Percentiles rank a stretch among this genome's conserved stretches.
phyloP scores from a whole-genome alignment of 345 rosid species.

The Atalantia buxifolia region DNA sequence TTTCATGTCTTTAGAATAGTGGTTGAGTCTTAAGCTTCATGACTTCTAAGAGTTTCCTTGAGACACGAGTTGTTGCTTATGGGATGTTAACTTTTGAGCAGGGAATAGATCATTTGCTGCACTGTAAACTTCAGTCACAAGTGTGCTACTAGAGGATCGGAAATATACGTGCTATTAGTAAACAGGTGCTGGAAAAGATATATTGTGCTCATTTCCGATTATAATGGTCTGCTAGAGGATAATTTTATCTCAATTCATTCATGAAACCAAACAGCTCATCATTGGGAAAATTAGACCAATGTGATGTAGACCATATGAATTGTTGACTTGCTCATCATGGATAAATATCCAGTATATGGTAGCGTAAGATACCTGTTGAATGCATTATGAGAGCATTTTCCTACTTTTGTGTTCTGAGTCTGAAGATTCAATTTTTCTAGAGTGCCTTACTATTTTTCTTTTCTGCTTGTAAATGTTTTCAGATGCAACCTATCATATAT shows the following conservation, averaged over 20 bases:
- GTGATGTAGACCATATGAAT: background rate
- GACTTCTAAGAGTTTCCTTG: background rate
- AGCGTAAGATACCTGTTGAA: background rate
- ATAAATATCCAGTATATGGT: background rate
- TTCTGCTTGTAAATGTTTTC: background rate
- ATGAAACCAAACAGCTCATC: background rate
- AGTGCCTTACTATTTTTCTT: background rate
- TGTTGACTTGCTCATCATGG: background rate
- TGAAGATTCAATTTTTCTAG: background rate
- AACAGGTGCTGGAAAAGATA: background rate
- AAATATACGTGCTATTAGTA: background rate
- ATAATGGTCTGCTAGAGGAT: background rate
- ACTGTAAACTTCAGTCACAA: background rate
- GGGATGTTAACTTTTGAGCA: background rate
- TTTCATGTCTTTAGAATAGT: background rate
- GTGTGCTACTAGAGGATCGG: background rate
- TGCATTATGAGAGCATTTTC: background rate
- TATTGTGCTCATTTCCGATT: background rate
- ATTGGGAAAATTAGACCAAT: background rate
- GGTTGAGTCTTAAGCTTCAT: conserved; percentile 1
- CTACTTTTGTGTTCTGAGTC: background rate
- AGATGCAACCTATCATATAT: background rate
- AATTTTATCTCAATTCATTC: background rate
- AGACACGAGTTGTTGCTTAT: background rate
- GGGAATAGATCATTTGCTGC: background rate